Evolutionary conservation across 148 eudicot species (phyloP).

Genomic region (Cornus kousa): DNA sequence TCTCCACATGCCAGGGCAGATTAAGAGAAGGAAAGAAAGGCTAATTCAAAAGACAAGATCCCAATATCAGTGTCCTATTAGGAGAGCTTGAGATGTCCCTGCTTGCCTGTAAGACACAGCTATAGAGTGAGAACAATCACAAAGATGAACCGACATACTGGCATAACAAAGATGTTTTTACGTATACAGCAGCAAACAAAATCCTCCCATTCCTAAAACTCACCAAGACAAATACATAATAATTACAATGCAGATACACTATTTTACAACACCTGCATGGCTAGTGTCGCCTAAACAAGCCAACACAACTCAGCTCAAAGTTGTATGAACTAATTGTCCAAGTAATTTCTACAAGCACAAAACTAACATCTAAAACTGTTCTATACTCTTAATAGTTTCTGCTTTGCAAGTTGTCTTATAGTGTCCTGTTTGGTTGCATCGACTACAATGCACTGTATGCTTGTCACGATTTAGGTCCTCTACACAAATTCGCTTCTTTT

Average conservation of each 20-base stretch:
- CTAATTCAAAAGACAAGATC: too few relatives aligned
- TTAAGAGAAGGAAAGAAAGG: too few relatives aligned
- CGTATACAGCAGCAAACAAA: not conserved
- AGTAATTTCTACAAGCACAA: not conserved
- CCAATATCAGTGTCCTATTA: too few relatives aligned
- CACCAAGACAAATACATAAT: not conserved
- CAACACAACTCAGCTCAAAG: not conserved
- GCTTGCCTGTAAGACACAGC: not conserved
- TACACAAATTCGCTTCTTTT: constrained; percentile 45
- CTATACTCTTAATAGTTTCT: constrained; percentile 19
- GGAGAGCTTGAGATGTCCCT: too few relatives aligned
- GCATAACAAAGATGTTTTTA: too few relatives aligned
- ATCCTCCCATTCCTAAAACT: not conserved
- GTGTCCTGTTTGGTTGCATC: constrained; percentile 64
- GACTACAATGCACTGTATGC: constrained; percentile 63
- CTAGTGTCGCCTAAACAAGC: not conserved
- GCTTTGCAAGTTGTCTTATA: constrained; percentile 62
- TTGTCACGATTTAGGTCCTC: constrained; percentile 48
- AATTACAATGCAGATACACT: not conserved
- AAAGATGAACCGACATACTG: not conserved
- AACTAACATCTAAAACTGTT: constrained; percentile 17
- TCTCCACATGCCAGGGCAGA: too few relatives aligned
- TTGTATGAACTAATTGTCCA: not conserved
- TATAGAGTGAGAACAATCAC: not conserved
- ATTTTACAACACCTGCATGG: not conserved